Evolutionary conservation across 2,329 filamentous ascomycete genomes (phyloP), one percentile per base, ranked within the genome.

Genomic region (Hymenoscyphus fraxineus): DNA sequence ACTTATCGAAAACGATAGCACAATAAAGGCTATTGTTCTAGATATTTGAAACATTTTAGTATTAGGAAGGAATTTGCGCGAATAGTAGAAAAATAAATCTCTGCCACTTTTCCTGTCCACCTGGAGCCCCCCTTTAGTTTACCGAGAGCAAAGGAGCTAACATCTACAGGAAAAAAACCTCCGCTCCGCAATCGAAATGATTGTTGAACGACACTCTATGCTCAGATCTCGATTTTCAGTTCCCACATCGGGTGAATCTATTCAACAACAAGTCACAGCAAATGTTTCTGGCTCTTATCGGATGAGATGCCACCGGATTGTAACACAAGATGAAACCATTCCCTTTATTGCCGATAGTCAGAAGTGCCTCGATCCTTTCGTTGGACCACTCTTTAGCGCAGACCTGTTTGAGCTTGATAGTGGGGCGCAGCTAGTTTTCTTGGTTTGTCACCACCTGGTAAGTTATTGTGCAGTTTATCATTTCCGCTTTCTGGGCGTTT

Each of bases 151-250:
- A 5, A 6, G 35, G 35, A 35, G 35, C 35, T 35, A 35, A 35
- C 35, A 40, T 31, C 61, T 66, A 6, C 13, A 59, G 22, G 54
- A 55, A 38, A 31, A 40, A 57, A 19, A 54, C 9, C 38, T 68
- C 2, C 16, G 31, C 19, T 13, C 16, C 1, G 77, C 77, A 0
- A 61, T 79, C 1, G 67, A 69, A 22, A 69, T 72, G 0, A 63
- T 80, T 6, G 72, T 78, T 1, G 62, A 67, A 10, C 72, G 69
- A 15, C 78, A 80, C 63, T 75, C 77, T 4, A 78, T 80, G 76
- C 68, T 80, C 2, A 73, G 77, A 39, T 77, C 73, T 13, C 74
- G 78, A 7, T 80, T 78, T 61, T 44, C 58, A 12, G 69, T 64
- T 62, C 68, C 73, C n/a, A 70, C 70, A 1, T 54, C 41, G 9